Evolutionary conservation across 2,329 filamentous ascomycete genomes (phyloP), one percentile per base, ranked within the genome.

Genomic region (Colletotrichum zoysiae): DNA sequence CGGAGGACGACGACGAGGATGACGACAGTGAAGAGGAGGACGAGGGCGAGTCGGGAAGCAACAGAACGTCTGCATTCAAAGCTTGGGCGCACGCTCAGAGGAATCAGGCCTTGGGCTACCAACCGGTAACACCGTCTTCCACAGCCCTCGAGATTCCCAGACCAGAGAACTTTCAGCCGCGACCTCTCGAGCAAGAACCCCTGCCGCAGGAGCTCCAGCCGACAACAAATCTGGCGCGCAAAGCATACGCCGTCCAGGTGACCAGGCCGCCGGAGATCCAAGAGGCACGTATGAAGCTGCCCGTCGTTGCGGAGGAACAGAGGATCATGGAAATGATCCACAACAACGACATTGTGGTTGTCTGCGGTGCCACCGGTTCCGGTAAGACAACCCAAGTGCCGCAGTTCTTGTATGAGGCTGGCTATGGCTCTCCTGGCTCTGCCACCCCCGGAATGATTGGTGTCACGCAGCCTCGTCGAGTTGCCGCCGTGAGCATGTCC

Each of bases 341-440:
- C 81, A 95, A 95, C 79, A 93, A 98, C 79, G 89, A 95, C 64
- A 91, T 94, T 4, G 93, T 98, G 1, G 92, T 99, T 14, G 90
- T 99, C 9, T 98, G 95, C 83, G 96, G 96, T 81, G 92, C 95
- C 18, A 99, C 97, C 44, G 96, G 96, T 81, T 98, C 95, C 74
- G 96, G 96, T 80, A 99, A 99, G 82, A 99, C 97, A 0, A 99
- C 96, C 0, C 96, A 99, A 81, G 89, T 99, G 11, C 97, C 97
- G 0, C 96, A 99, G 78, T 99, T 99, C 78, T 86, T 99, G 40
- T 97, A 93, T 76, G 96, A 99, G 84, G 92, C 95, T 60, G 96
- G 96, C 8, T 98, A 97, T 78, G 96, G 95, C 14, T 91, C 92
- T 38, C 86, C 90, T 0, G 86, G 90, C 33, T 93, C 94, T 7